Percentiles rank a stretch among this genome's conserved stretches.
These are phyloP conservation scores for Alternaria panax DNA, from an alignment of 2,329 filamentous ascomycete genomes.

Conservation along the genomic window DNA sequence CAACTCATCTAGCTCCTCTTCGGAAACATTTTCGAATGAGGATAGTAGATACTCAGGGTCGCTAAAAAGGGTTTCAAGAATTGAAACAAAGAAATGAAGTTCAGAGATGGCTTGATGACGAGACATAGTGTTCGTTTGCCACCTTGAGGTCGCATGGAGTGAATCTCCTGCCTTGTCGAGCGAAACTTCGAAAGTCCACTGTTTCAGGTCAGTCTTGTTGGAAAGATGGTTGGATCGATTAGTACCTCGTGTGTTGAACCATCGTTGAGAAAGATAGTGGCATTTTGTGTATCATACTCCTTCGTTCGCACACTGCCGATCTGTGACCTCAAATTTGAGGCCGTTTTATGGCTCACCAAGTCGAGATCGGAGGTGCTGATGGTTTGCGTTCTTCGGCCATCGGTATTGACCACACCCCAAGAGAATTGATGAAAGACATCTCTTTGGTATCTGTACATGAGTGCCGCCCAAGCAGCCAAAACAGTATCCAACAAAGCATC, in stretches of 20 bases:
- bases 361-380: conserved; percentile 29
- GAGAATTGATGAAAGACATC: conserved; percentile 42
- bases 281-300: conserved; percentile 14
- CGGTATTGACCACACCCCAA: conserved; percentile 29
- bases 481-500: conserved; percentile 31
- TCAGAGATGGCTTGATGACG: conserved; percentile 55
- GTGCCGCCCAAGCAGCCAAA: conserved; percentile 43
- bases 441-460: conserved; percentile 42
- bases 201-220: conserved; percentile 1
- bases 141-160: conserved; percentile 52
- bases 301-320: conserved; percentile 22
- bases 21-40: conserved; percentile 26
- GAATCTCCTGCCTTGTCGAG: conserved; percentile 32
- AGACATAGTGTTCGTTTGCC: conserved; percentile 53
- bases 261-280: conserved; percentile 38
- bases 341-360: conserved; percentile 21
- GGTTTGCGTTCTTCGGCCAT: conserved; percentile 17
- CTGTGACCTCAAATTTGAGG: conserved; percentile 24
- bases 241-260: conserved; percentile 41
- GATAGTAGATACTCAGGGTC: conserved; percentile 23
- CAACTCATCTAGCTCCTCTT: conserved; percentile 54
- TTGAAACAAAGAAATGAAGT: conserved; percentile 52
- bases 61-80: conserved; percentile 48
- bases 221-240: neutral
- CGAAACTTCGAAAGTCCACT: conserved; percentile 44